Evolutionary conservation across 2,329 filamentous ascomycete genomes (phyloP).

Genomic region (Pseudogymnoascus sp.): DNA sequence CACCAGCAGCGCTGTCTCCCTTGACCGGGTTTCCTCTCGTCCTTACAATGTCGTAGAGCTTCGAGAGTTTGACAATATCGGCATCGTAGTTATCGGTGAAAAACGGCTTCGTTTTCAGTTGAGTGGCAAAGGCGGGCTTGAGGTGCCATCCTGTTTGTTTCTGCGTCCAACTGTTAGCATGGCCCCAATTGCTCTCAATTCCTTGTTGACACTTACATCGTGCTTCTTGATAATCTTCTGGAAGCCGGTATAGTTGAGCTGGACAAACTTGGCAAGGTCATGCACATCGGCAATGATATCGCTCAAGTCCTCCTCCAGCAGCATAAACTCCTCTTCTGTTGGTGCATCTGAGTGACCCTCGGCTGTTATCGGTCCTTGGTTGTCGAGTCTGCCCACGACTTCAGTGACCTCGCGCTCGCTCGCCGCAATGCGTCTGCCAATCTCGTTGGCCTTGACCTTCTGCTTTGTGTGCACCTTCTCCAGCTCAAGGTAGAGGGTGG

Average conservation of each 20-base stretch:
- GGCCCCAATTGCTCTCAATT: not conserved
- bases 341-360: constrained; percentile 46
- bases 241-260: constrained; percentile 97
- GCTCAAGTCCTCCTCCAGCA: constrained; percentile 89
- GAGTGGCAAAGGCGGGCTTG: constrained; percentile 88
- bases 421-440: constrained; percentile 78
- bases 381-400: constrained; percentile 68
- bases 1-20: constrained; percentile 86
- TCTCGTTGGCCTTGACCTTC: constrained; percentile 94
- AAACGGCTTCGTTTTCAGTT: constrained; percentile 92
- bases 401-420: constrained; percentile 86
- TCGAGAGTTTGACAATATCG: constrained; percentile 89
- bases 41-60: constrained; percentile 87
- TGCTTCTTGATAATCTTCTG: constrained; percentile 99
- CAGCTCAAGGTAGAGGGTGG: constrained; percentile 79
- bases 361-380: constrained; percentile 39
- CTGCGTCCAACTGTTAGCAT: constrained; percentile 35
- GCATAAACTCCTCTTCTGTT: constrained; percentile 84
- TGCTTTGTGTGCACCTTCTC: constrained; percentile 98
- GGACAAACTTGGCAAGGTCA: constrained; percentile 94
- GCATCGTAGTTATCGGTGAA: constrained; percentile 99
- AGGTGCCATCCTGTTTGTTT: constrained; percentile 94
- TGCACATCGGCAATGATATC: constrained; percentile 98
- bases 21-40: constrained; percentile 88
- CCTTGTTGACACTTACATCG: constrained; percentile 55